A percentile compares a stretch with the other conserved stretches of the same genome.
Conservation (phyloP, 2,329 filamentous ascomycete species). For the Talaromyces rugulosus region DNA sequence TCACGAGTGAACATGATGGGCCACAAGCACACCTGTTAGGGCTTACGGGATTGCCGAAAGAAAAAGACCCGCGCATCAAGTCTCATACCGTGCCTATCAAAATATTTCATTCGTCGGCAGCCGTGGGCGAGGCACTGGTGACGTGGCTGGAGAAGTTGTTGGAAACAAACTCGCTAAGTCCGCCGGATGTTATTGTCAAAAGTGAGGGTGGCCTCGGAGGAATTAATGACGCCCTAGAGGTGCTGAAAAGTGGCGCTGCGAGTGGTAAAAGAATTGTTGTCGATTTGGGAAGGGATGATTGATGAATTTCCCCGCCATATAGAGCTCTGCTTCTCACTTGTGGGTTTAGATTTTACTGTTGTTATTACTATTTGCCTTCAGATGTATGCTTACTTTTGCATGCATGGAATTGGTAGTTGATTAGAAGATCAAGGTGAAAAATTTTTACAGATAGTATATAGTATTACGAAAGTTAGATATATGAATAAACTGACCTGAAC, state of each 20-base stretch:
- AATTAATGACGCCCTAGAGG: slow-evolving; percentile 65
- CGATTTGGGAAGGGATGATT: slow-evolving; percentile 16
- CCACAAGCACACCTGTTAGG: slow-evolving; percentile 59
- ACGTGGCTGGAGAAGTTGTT: slow-evolving; percentile 66
- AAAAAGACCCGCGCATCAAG: slow-evolving; percentile 40
- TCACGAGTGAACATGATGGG: slow-evolving; percentile 12
- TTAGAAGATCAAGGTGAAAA: background rate
- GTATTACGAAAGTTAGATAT: background rate
- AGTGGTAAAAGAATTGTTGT: slow-evolving; percentile 69
- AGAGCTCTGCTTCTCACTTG: background rate
- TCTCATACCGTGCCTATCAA: slow-evolving; percentile 71
- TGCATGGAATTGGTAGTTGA: background rate
- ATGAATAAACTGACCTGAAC: background rate
- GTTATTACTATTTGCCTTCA: background rate
- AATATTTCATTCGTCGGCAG: slow-evolving; percentile 64
- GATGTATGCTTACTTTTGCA: background rate
- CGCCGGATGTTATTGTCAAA: slow-evolving; percentile 61
- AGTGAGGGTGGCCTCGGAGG: slow-evolving; percentile 60
- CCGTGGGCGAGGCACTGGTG: slow-evolving; percentile 60
- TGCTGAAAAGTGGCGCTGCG: slow-evolving; percentile 61
- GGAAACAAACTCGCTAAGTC: slow-evolving; percentile 47
- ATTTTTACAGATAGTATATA: background rate
- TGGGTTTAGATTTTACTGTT: background rate
- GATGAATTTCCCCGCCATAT: background rate
- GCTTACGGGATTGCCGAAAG: slow-evolving; percentile 63